Evolutionary conservation across 179 eudicot species (phyloP), one percentile per base, ranked within the genome.

Genomic region (Carnegiea gigantea): DNA sequence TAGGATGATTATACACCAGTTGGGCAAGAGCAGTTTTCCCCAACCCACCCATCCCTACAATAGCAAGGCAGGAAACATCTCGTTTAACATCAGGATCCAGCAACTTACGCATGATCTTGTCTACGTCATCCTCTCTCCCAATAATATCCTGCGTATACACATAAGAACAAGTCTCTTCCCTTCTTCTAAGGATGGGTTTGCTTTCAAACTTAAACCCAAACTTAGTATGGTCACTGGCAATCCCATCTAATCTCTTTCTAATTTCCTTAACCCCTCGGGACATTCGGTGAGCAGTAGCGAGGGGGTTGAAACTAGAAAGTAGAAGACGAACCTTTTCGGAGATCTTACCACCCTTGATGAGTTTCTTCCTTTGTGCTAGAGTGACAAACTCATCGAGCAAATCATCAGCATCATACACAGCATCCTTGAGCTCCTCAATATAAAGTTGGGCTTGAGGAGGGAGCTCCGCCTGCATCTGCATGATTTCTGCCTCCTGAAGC

Each of bases 331-430:
- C 79, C 85, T 85, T 72, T 76, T 78, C 62, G 9, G 62, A 38
- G 12, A 67, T 17, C 1, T 53, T 71, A 24, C 38, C 71, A 12
- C 51, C 64, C 23, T 48, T 23, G 70, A 54, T 71, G 15, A 72
- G 30, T 18, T 70, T 21, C 24, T 79, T 84, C 38, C 33, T 33
- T 10, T 76, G 12, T 46, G 78, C 79, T 21, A 82, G 77, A 24
- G 85, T 81, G 30, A 24, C 68, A 46, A 85, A 67, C 43, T 83
- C 86, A 20, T 84, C 87, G 26, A 81, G 68, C 76, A 86, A 18
- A 49, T 76, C 86, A 48, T 86, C 87, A 13, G 79, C 87, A 13
- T 78, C 84, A 26, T 70, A 80, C 1, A 83, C 53, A 2, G 74
- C 84, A 40, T 11, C 79, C 64, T 79, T 77, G 12, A 87, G 84